Base-by-base conservation (phyloP, 352 stramenopile species). In the Poterioochromonas sp. region DNA sequence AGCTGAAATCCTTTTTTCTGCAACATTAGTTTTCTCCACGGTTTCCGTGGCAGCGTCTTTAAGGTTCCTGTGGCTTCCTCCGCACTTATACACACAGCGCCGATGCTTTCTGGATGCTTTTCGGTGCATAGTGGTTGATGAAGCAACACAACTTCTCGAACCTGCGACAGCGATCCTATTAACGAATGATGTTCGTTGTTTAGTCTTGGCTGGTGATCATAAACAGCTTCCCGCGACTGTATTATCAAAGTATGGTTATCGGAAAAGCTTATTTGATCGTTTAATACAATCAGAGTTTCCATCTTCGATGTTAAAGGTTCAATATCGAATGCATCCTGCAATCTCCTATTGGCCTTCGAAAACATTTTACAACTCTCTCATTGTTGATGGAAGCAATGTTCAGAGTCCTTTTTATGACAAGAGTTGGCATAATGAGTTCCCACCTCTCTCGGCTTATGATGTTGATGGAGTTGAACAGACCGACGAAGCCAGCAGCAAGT, bases 71-170 rank as follows among this genome's bases (percentile, higher is more conserved):
- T n/a, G n/a, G n/a, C n/a, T n/a, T n/a, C n/a, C n/a, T n/a, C n/a
- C n/a, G n/a, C n/a, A n/a, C n/a, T n/a, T n/a, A n/a, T n/a, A n/a
- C n/a, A n/a, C n/a, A n/a, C n/a, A n/a, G n/a, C n/a, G n/a, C n/a
- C n/a, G n/a, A n/a, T n/a, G n/a, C n/a, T n/a, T n/a, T n/a, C n/a
- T n/a, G n/a, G n/a, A n/a, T n/a, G n/a, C n/a, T n/a, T n/a, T n/a
- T n/a, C n/a, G n/a, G n/a, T n/a, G n/a, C n/a, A n/a, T 97, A 2
- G 92, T 98, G 64, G 90, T 98, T 29, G 93, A 98, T 77, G 93
- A 98, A 86, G 93, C 93, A 0, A 91, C 91, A 8, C 93, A 98
- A 77, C 91, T 92, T 1, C 89, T 94, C 1, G 93, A 98, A 78
- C 65, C 94, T 29, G 94, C 87, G 65, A 94, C 88, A 1, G 82